These are phyloP conservation scores for Tylopilus subfusipes DNA, from an alignment of 768 basidiomycete species.

Conservation along the genomic window DNA sequence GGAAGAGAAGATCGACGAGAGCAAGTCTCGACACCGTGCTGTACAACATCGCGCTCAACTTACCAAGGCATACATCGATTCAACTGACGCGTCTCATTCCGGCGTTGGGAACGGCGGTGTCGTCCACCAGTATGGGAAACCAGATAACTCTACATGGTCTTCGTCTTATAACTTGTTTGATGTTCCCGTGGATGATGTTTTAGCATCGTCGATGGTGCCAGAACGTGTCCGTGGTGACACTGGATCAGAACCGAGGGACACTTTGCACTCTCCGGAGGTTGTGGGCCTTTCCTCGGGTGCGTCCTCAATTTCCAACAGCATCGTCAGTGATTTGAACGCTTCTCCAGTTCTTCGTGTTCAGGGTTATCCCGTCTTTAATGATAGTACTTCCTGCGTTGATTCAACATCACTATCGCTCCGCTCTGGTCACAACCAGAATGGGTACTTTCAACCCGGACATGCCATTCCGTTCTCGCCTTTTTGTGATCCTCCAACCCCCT, in stretches of 20 bases:
- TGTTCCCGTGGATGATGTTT: constrained; percentile 17
- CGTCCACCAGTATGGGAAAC: constrained; percentile 11
- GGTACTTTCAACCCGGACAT: constrained; percentile 17
- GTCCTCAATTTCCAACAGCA: constrained; percentile 23
- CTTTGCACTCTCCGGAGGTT: constrained; percentile 25
- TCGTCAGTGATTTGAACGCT: constrained; percentile 9
- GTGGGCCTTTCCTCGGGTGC: constrained; percentile 32
- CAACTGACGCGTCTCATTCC: constrained; percentile 7
- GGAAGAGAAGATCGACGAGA: too few relatives aligned
- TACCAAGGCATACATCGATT: constrained; percentile 34
- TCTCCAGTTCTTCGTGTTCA: constrained; percentile 30
- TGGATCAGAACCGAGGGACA: constrained; percentile 14
- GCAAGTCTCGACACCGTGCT: constrained; percentile 56
- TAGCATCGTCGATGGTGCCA: constrained; percentile 13
- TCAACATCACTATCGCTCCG: constrained; percentile 12
- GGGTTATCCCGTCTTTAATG: constrained; percentile 41
- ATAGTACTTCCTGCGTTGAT: constrained; percentile 34
- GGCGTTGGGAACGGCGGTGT: constrained; percentile 3
- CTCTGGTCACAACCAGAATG: constrained; percentile 11
- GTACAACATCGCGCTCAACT: constrained; percentile 58
- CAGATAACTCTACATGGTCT: constrained; percentile 21
- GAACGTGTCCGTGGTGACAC: constrained; percentile 7
- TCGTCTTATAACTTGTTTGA: constrained; percentile 34
- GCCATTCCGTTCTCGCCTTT: constrained; percentile 52
- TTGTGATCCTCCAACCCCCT: constrained; percentile 37